These are phyloP conservation scores for Asterophora lycoperdoides DNA, from an alignment of 768 basidiomycete genomes.

Conservation along the genomic window DNA sequence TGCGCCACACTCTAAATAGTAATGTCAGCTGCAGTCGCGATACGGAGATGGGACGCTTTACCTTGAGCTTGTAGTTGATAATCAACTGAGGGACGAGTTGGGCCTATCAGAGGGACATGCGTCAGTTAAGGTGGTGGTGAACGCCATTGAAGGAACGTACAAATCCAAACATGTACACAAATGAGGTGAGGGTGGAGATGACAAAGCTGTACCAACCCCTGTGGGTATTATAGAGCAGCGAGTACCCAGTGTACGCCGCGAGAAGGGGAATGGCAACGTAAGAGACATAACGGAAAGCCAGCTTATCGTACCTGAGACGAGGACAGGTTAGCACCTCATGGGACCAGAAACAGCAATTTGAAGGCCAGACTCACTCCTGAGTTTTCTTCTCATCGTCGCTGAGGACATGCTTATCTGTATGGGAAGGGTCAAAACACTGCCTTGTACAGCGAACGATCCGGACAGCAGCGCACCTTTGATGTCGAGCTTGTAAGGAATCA, in stretches of 20 bases:
- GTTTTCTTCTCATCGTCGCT: slow-evolving; percentile 97
- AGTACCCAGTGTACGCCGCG: slow-evolving; percentile 73
- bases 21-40: slow-evolving; percentile 5
- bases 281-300: slow-evolving; percentile 94
- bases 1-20: slow-evolving; percentile 80
- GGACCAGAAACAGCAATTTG: neutral
- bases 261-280: slow-evolving; percentile 84
- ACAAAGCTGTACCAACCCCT: slow-evolving; percentile 96
- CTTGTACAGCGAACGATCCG: slow-evolving; percentile 10
- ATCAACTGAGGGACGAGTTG: slow-evolving; percentile 86
- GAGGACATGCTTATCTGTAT: slow-evolving; percentile 88
- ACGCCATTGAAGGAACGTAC: slow-evolving; percentile 46
- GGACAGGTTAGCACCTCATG: slow-evolving; percentile 4
- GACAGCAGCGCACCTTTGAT: slow-evolving; percentile 60
- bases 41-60: slow-evolving; percentile 31
- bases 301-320: slow-evolving; percentile 68
- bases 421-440: slow-evolving; percentile 6
- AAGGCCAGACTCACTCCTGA: slow-evolving; percentile 63
- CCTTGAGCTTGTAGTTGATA: slow-evolving; percentile 97
- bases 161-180: slow-evolving; percentile 97
- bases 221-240: slow-evolving; percentile 78
- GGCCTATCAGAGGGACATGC: slow-evolving; percentile 42
- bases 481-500: slow-evolving; percentile 73
- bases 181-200: slow-evolving; percentile 88
- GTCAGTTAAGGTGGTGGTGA: neutral